phyloP scores from a whole-genome alignment of 176 grass and related monocot species.

The Pontederia crassipes region DNA sequence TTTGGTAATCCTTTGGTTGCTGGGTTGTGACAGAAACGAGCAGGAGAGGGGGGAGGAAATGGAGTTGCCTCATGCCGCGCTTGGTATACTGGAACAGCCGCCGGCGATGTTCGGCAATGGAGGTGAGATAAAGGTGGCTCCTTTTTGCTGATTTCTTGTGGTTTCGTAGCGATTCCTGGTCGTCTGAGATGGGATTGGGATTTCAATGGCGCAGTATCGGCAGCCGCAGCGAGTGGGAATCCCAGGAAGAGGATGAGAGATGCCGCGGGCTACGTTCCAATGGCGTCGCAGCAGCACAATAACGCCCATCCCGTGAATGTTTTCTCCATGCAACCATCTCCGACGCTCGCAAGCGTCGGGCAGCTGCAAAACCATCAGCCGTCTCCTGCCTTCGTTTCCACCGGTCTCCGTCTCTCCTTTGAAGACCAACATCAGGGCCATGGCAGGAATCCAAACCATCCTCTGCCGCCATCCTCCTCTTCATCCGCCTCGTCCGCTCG shows the following conservation, averaged over 20 bases:
- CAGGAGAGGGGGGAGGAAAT: slow-evolving; percentile 37
- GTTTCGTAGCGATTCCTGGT: slow-evolving; percentile 7
- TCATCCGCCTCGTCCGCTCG: neutral
- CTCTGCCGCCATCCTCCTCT: slow-evolving; percentile 13
- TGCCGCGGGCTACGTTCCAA: slow-evolving; percentile 5
- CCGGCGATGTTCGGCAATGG: slow-evolving; percentile 26
- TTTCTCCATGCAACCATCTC: slow-evolving; percentile 32
- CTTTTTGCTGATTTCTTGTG: neutral
- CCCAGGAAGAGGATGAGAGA: slow-evolving; percentile 41
- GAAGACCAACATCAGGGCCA: slow-evolving; percentile 53
- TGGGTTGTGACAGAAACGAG: slow-evolving; percentile 40
- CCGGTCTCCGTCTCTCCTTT: slow-evolving; percentile 67
- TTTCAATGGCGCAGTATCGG: slow-evolving; percentile 12
- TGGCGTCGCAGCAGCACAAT: slow-evolving; percentile 7
- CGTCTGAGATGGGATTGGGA: slow-evolving; percentile 15
- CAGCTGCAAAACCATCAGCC: slow-evolving; percentile 33
- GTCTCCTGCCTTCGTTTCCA: slow-evolving; percentile 45
- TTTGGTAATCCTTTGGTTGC: neutral
- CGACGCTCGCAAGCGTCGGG: slow-evolving; percentile 27
- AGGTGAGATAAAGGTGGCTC: slow-evolving; percentile 9
- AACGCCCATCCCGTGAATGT: slow-evolving; percentile 2
- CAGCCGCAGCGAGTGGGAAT: slow-evolving; percentile 23
- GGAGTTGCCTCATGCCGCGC: slow-evolving; percentile 14
- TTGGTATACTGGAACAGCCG: slow-evolving; percentile 16
- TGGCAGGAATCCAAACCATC: slow-evolving; percentile 28